A percentile compares a stretch with the other conserved stretches of the same genome.
phyloP scores from a whole-genome alignment of 1,139 yeast species.

The Debaryomycetaceae sp. region DNA sequence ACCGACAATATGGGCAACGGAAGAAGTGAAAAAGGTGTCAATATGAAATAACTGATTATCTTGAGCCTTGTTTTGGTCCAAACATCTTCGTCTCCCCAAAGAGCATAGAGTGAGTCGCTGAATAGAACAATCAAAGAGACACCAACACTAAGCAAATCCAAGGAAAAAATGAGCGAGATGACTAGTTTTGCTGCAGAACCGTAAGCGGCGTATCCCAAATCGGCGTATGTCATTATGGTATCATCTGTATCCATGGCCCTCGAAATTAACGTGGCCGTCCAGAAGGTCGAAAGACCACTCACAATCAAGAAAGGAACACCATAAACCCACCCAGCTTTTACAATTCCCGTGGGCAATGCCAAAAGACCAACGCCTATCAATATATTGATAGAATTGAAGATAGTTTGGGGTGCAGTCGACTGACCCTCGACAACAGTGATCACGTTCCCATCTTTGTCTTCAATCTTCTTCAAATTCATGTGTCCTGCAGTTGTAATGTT shows the following conservation, averaged over 20 bases:
- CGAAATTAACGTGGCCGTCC: constrained; percentile 44
- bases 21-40: constrained; percentile 46
- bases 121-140: constrained; percentile 53
- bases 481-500: constrained; percentile 49
- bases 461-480: constrained; percentile 59
- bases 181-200: constrained; percentile 42
- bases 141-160: constrained; percentile 55
- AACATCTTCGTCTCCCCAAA: constrained; percentile 34
- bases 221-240: constrained; percentile 84
- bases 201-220: constrained; percentile 75
- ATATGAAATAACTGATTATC: constrained; percentile 34
- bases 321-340: constrained; percentile 45
- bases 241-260: constrained; percentile 63
- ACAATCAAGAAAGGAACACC: constrained; percentile 38
- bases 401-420: constrained; percentile 56
- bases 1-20: constrained; percentile 44
- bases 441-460: constrained; percentile 69
- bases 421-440: constrained; percentile 76
- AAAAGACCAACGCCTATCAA: constrained; percentile 48
- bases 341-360: constrained; percentile 47
- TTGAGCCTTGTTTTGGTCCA: constrained; percentile 41
- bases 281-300: constrained; percentile 41
- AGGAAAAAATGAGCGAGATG: constrained; percentile 38
- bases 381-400: constrained; percentile 46
- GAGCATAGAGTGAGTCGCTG: constrained; percentile 49